phyloP scores from a whole-genome alignment of 805 yeast species.

The Yarrowia divulgata region DNA sequence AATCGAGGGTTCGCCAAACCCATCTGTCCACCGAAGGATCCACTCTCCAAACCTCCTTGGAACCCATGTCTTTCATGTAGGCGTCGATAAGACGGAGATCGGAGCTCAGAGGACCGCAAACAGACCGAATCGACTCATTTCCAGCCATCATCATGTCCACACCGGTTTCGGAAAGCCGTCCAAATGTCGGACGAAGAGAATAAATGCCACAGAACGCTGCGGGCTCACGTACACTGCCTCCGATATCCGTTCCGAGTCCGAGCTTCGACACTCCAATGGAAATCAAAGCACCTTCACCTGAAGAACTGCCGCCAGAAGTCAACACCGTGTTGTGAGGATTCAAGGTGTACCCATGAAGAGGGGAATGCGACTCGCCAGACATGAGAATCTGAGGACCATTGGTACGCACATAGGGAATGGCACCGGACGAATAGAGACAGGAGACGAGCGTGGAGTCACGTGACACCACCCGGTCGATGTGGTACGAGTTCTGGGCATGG shows the following conservation, averaged over 20 bases:
- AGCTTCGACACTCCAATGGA: slow-evolving; percentile 57
- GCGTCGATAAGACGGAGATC: slow-evolving; percentile 53
- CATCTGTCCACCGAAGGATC: slow-evolving; percentile 61
- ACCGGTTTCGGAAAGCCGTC: slow-evolving; percentile 54
- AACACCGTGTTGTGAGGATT: slow-evolving; percentile 57
- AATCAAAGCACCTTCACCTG: slow-evolving; percentile 63
- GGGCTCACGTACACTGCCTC: slow-evolving; percentile 62
- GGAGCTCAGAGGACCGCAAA: slow-evolving; percentile 59
- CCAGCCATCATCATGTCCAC: slow-evolving; percentile 53
- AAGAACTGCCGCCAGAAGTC: slow-evolving; percentile 65
- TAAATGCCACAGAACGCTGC: slow-evolving; percentile 56
- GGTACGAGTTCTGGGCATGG: slow-evolving; percentile 53
- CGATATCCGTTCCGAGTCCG: slow-evolving; percentile 64
- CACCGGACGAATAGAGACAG: slow-evolving; percentile 57
- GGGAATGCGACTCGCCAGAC: slow-evolving; percentile 57
- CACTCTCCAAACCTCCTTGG: slow-evolving; percentile 55
- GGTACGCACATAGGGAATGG: slow-evolving; percentile 63
- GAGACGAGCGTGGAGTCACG: slow-evolving; percentile 53
- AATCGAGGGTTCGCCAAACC: slow-evolving; percentile 53
- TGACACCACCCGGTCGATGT: slow-evolving; percentile 51
- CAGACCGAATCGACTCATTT: slow-evolving; percentile 52
- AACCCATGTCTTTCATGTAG: slow-evolving; percentile 53
- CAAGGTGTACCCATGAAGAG: slow-evolving; percentile 56
- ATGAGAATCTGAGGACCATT: slow-evolving; percentile 61
- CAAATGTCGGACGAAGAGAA: slow-evolving; percentile 59